These are phyloP conservation scores for Lolium perenne DNA, from an alignment of 176 grass and related monocot genomes.

Conservation along the genomic window DNA sequence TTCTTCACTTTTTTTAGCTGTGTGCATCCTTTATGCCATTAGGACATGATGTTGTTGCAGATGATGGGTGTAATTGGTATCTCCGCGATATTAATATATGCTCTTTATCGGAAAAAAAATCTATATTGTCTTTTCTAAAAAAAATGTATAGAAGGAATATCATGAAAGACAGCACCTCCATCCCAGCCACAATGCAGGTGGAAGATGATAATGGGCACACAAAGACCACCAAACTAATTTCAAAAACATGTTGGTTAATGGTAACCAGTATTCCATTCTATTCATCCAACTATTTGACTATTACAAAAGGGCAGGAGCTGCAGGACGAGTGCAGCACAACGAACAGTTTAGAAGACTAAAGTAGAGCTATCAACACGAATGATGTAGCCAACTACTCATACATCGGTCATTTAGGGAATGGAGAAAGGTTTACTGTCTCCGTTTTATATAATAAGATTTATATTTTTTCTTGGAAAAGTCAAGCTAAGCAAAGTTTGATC, in stretches of 20 bases:
- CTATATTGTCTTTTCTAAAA: too few species aligned
- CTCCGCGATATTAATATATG: too few species aligned
- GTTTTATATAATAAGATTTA: too few species aligned
- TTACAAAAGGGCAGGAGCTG: neutral
- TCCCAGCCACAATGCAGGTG: neutral
- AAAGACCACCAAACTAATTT: neutral
- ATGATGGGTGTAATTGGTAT: too few species aligned
- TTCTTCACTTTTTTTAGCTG: too few species aligned
- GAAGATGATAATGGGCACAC: neutral
- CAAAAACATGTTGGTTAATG: neutral
- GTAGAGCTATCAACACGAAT: neutral
- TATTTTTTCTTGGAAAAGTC: too few species aligned
- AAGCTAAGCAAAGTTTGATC: too few species aligned
- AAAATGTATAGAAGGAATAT: too few species aligned
- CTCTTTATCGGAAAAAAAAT: too few species aligned
- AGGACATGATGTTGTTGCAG: too few species aligned
- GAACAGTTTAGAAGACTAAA: neutral
- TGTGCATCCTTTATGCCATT: too few species aligned
- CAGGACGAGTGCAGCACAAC: neutral
- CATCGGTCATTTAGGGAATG: neutral
- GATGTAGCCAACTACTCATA: neutral
- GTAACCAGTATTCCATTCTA: neutral
- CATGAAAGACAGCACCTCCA: neutral
- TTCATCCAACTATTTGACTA: constrained; percentile 11
- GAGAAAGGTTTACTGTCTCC: neutral